Evolutionary conservation across 345 rosid species (phyloP).

Genomic region (Citrus unshiu): DNA sequence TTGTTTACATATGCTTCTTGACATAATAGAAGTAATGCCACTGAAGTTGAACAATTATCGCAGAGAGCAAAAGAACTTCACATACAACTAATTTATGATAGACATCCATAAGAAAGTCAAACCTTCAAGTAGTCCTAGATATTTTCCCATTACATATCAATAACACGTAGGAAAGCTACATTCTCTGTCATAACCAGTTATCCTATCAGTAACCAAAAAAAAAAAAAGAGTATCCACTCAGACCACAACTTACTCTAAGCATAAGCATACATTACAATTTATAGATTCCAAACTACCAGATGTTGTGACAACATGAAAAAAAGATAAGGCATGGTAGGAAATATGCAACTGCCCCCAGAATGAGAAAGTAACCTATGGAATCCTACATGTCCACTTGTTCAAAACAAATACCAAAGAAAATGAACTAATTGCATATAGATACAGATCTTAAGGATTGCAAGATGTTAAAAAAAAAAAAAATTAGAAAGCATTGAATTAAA

Average conservation of each 20-base stretch:
- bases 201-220: neutral
- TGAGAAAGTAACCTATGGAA: neutral
- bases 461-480: too few relatives aligned
- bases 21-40: neutral
- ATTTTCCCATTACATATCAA: neutral
- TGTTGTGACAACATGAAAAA: neutral
- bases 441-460: neutral
- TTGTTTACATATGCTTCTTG: neutral
- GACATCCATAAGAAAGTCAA: neutral
- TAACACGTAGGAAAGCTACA: neutral
- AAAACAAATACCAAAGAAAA: neutral
- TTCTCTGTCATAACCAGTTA: neutral
- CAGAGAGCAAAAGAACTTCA: neutral
- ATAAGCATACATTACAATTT: neutral
- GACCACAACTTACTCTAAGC: neutral
- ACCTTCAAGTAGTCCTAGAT: neutral
- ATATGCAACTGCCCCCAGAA: neutral
- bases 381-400: neutral
- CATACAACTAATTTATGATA: neutral
- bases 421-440: neutral
- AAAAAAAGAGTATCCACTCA: neutral
- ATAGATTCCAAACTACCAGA: neutral
- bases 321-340: neutral
- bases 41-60: neutral
- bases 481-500: neutral